Evolutionary conservation across 306 rosid species (phyloP).

Genomic region (Betula pendula): DNA sequence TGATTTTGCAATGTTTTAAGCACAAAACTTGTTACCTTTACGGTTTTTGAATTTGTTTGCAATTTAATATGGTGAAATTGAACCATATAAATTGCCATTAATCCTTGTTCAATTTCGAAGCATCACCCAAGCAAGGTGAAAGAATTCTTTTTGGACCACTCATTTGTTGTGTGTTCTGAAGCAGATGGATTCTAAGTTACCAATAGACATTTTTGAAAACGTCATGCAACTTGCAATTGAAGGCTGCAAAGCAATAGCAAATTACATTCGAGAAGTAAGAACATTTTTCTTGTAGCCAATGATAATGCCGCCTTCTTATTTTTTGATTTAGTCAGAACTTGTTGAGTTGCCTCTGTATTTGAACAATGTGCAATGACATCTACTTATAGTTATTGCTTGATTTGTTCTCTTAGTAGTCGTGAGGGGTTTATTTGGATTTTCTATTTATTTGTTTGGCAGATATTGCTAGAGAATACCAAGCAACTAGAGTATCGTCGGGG

Average conservation of each 20-base stretch:
- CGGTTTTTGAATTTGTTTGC: neutral
- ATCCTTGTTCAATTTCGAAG: neutral
- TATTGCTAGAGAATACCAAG: constrained; percentile 73
- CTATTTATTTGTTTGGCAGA: constrained; percentile 44
- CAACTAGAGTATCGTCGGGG: constrained; percentile 69
- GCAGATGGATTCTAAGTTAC: constrained; percentile 91
- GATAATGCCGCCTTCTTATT: neutral
- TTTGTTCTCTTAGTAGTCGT: constrained; percentile 19
- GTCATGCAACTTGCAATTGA: constrained; percentile 87
- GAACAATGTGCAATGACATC: neutral
- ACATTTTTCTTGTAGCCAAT: neutral
- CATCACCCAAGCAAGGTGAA: neutral
- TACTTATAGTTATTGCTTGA: neutral
- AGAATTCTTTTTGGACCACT: constrained; percentile 8
- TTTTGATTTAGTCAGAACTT: neutral
- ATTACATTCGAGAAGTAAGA: constrained; percentile 69
- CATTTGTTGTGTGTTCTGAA: constrained; percentile 18
- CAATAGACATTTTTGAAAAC: constrained; percentile 74
- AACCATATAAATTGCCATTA: too few species aligned
- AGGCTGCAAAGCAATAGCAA: constrained; percentile 96
- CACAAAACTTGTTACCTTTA: neutral
- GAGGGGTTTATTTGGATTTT: constrained; percentile 12
- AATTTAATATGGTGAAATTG: too few species aligned
- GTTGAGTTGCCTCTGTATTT: neutral
- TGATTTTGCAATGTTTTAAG: neutral